Base-by-base conservation (phyloP, 176 grass and related monocot genomes). In the Rhynchospora tenuis region DNA sequence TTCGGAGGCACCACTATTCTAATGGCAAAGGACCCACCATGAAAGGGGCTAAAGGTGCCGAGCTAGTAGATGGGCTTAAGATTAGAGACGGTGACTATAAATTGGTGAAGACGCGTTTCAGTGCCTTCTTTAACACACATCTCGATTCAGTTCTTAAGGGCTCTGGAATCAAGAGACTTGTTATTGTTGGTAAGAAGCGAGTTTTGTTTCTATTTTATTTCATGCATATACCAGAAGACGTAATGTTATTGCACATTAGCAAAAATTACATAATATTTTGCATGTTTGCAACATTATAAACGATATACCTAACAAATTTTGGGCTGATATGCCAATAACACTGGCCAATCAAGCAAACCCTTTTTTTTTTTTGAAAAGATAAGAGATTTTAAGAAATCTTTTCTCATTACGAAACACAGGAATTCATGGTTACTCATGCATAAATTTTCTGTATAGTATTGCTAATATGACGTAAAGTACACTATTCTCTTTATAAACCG, bases 91-190 rank as follows among this genome's bases (percentile, higher is more conserved):
- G 90, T n/a, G 95, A 98, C 1, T 98, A 98, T 28, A 98, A 93
- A 74, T 90, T 98, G n/a, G 89, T 91, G 51, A 98, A 98, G 86
- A 98, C 95, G 61, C 93, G 95, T 33, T 98, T 98, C 42, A 98
- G 92, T 87, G 95, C 90, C 38, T 98, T 98, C 79, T 94, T 93
- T 70, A 91, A 89, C 0, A 98, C 95, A 1, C 81, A 86, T 71
- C 92, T 98, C 64, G 90, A 98, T 89, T 85, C 87, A 48, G 86
- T 98, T 89, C 87, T 99, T 26, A 89, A 91, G 81, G 82, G 87
- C 66, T 85, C 62, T 56, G 92, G 90, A 86, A 91, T 93, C 81
- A 94, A 91, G 81, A 90, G 83, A 48, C 81, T 98, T 89, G 87
- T 98, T 82, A 55, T 98, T 68, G 90, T 91, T 83, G 90, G 95